Evolutionary conservation across 345 rosid genomes (phyloP), one percentile per base, ranked within the genome.

Genomic region (Boechera retrofracta): DNA sequence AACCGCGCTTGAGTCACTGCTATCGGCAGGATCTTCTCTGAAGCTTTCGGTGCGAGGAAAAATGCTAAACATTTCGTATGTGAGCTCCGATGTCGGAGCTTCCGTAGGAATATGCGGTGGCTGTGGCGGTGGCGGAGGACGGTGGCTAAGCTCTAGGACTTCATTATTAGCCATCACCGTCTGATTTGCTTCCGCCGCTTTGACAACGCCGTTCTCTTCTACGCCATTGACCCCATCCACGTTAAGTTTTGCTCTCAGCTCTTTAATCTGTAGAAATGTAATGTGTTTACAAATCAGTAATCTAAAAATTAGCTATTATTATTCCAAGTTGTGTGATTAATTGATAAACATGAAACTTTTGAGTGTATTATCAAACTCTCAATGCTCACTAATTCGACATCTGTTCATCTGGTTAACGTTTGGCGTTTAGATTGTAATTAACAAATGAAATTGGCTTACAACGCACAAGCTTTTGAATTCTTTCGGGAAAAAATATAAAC

Each of bases 1-100:
- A 79, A 95, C 87, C 5, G 97, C 99, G 53, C 98, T 89, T 6
- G 98, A 89, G 76, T 91, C 98, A 55, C 82, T 75, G 42, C 82
- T 79, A 55, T 92, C 96, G 0, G 99, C 87, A 5, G 94, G 87
- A 74, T 92, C 96, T 24, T 92, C 98, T 39, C 71, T 70, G 9
- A 80, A 80, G 31, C 63, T 80, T 5, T 69, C 79, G 15, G 44
- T 13, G 6, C 76, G 81, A 88, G 94, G 76, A 68, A 78, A 67
- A 81, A 70, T 65, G 77, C 73, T 77, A 55, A 82, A 85, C 77
- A 77, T 83, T 12, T 87, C 88, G 48, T 56, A 86, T 52, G 72
- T 81, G 18, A 91, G 74, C 44, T 82, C 88, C 35, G 66, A 45
- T 4, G 64, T 6, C 6, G 72, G 55, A 72, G 73, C 68, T 57